Percentiles rank a stretch among this genome's conserved stretches.
phyloP scores from a whole-genome alignment of 2,329 filamentous ascomycete species.

The Paramyrothecium sp. region DNA sequence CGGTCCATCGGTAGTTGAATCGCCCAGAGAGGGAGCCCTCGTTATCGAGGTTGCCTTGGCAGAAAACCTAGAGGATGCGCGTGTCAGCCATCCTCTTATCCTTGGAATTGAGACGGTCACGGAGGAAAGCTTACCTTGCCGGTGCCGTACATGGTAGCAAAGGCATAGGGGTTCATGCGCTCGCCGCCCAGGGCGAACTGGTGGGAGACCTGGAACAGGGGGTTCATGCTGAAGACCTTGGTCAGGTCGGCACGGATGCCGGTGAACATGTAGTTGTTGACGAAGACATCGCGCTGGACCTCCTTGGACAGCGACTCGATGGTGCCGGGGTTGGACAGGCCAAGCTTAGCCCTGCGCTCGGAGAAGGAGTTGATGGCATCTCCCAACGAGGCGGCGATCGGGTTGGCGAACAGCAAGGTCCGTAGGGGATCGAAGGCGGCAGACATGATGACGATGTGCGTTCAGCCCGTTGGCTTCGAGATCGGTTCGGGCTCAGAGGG shows the following conservation, averaged over 20 bases:
- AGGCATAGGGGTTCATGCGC: constrained; percentile 89
- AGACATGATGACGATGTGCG: constrained; percentile 43
- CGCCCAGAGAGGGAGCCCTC: constrained; percentile 83
- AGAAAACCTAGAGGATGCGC: constrained; percentile 67
- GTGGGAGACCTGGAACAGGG: constrained; percentile 96
- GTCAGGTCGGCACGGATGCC: constrained; percentile 94
- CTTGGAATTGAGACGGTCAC: constrained; percentile 1
- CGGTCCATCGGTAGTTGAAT: constrained; percentile 90
- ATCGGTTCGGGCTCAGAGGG: constrained; percentile 17
- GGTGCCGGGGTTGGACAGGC: constrained; percentile 87
- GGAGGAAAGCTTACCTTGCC: constrained; percentile 64
- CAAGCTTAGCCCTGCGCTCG: constrained; percentile 82
- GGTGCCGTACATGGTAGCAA: constrained; percentile 90
- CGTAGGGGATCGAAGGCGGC: constrained; percentile 50
- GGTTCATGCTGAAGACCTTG: constrained; percentile 91
- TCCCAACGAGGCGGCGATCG: constrained; percentile 65
- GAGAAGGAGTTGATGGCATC: constrained; percentile 81
- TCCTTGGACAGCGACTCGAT: constrained; percentile 88
- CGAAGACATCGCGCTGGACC: constrained; percentile 92
- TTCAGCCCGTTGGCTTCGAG: constrained; percentile 23
- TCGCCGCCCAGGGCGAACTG: constrained; percentile 95
- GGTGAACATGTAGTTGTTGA: constrained; percentile 95
- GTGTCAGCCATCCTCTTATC: constrained; percentile 5
- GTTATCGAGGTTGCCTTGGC: constrained; percentile 94
- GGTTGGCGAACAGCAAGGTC: constrained; percentile 72